phyloP scores from a whole-genome alignment of 768 basidiomycete species.

The Boletus patriciae region DNA sequence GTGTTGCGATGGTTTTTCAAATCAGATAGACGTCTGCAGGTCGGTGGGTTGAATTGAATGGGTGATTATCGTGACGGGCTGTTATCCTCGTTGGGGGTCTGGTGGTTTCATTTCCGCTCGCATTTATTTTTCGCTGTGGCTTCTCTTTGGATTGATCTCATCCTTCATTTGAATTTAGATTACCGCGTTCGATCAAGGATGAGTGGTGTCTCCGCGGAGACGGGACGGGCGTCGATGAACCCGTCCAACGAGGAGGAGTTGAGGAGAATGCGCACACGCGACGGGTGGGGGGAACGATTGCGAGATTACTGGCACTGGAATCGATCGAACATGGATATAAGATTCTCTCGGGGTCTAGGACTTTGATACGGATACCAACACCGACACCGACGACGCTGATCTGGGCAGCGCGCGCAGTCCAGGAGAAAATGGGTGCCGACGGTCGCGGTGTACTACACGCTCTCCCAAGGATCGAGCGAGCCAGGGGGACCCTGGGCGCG shows the following conservation, averaged over 20 bases:
- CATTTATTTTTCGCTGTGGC: background rate
- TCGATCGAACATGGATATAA: slow-evolving; percentile 49
- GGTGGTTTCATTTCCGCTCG: slow-evolving; percentile 10
- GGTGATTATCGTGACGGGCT: background rate
- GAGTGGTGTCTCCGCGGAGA: slow-evolving; percentile 39
- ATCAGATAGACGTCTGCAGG: slow-evolving; percentile 51
- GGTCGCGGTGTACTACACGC: slow-evolving; percentile 48
- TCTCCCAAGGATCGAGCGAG: slow-evolving; percentile 16
- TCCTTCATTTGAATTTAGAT: slow-evolving; percentile 36
- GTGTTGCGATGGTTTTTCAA: background rate
- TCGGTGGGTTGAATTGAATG: slow-evolving; percentile 23
- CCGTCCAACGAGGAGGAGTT: slow-evolving; percentile 50
- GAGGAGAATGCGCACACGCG: slow-evolving; percentile 47
- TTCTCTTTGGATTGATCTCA: background rate
- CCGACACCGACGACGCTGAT: slow-evolving; percentile 6
- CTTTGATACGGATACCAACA: no score
- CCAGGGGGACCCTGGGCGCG: slow-evolving; percentile 32
- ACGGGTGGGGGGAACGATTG: slow-evolving; percentile 35
- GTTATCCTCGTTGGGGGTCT: background rate
- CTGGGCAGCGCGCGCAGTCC: slow-evolving; percentile 14
- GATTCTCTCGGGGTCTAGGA: slow-evolving; percentile 12
- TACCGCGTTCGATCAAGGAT: slow-evolving; percentile 53
- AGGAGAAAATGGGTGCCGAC: slow-evolving; percentile 58
- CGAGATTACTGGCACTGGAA: slow-evolving; percentile 23
- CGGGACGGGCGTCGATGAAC: slow-evolving; percentile 35